Base-by-base conservation (phyloP, 441 rosid genomes). In the Pelargonium cotyledonis region DNA sequence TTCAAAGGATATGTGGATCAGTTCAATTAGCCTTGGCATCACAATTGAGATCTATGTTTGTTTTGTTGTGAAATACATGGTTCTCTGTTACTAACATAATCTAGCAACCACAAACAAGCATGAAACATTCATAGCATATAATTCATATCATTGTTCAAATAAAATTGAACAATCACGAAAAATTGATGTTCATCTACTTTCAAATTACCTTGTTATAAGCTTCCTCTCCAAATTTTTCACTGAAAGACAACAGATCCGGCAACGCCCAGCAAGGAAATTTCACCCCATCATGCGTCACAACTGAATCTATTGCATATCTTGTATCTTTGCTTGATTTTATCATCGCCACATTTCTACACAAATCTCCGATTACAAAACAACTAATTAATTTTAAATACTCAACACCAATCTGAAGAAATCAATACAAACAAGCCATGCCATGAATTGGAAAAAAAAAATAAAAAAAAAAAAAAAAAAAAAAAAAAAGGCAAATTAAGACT, bases 211-310 rank as follows among this genome's bases (percentile, higher is more conserved):
- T 86, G 12, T 71, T 72, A 64, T 91, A 91, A 66, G 91, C 96
- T 49, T 84, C 94, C 0, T 71, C 79, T 0, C 97, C 97, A 1
- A 89, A 69, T 68, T 70, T 79, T 6, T 60, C 72, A 0, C 77
- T 79, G 35, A 94, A 87, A 8, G 91, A 85, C 76, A 80, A 72
- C 15, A 94, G 90, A 84, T 88, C 89, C 8, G 91, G 82, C 77
- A 88, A 74, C 4, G 88, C 82, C 97, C 94, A 89, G 69, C 96
- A 87, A 8, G 95, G 94, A 61, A 89, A 85, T 72, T 85, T 89
- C 61, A 77, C 72, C 19, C 96, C 97, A 65, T 91, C 96, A 49
- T 94, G 99, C 8, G 91, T 82, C 68, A 88, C 97, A 8, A 87
- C 92, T 4, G 91, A 89, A 77, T 87, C 96, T n/a, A 76, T 67